Evolutionary conservation across 1,284 basidiomycete genomes (phyloP).

Genomic region (Athelia psychrophila): DNA sequence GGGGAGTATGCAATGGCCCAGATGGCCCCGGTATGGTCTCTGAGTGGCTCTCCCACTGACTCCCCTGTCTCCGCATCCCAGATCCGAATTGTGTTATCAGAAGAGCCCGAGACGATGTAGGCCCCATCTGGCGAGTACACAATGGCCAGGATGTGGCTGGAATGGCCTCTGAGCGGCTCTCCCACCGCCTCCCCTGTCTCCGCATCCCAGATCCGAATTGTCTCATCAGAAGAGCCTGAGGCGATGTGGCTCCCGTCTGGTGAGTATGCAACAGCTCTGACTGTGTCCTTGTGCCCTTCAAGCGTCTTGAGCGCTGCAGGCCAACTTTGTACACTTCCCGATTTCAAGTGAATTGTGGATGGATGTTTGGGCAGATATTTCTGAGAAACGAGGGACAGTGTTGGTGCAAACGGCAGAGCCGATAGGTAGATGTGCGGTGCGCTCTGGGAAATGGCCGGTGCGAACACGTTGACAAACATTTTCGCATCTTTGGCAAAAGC

Average conservation of each 20-base stretch:
- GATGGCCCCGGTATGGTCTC: background rate
- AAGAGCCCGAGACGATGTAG: slow-evolving; percentile 11
- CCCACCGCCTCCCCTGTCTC: slow-evolving; percentile 1
- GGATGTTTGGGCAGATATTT: background rate
- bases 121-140: slow-evolving; percentile 12
- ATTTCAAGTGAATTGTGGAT: background rate
- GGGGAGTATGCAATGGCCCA: background rate
- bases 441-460: background rate
- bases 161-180: slow-evolving; percentile 8
- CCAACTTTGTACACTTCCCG: background rate
- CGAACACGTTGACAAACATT: background rate
- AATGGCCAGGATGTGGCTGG: slow-evolving; percentile 6
- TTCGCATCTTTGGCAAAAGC: background rate
- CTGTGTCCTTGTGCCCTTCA: slow-evolving; percentile 3
- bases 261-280: slow-evolving; percentile 12
- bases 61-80: slow-evolving; percentile 14
- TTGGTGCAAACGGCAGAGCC: background rate
- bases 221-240: slow-evolving; percentile 7
- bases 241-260: slow-evolving; percentile 7
- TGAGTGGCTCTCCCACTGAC: background rate
- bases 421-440: background rate
- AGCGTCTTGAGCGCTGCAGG: background rate
- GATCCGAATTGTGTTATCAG: slow-evolving; percentile 8
- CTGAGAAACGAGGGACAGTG: background rate
- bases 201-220: slow-evolving; percentile 9